Evolutionary conservation across 2,329 filamentous ascomycete genomes (phyloP).

Genomic region (Pseudocercospora fijiensis): DNA sequence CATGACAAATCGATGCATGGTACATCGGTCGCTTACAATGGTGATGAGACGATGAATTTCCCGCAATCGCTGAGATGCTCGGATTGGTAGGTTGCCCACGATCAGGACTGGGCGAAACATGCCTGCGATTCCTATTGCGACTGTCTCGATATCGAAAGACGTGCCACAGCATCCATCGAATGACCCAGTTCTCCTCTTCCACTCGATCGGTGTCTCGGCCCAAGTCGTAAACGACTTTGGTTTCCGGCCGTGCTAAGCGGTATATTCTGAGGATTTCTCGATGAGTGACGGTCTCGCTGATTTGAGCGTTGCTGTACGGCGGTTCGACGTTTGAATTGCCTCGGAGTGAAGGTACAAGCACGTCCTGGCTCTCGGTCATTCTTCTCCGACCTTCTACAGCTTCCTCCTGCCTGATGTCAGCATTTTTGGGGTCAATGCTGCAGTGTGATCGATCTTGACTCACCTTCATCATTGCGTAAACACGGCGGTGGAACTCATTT

Average conservation of each 20-base stretch:
- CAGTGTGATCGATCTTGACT: not conserved
- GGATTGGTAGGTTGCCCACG: slow-evolving; percentile 15
- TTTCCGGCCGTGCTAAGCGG: slow-evolving; percentile 40
- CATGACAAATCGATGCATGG: slow-evolving; percentile 7
- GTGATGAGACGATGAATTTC: slow-evolving; percentile 11
- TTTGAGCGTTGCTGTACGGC: slow-evolving; percentile 50
- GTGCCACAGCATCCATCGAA: slow-evolving; percentile 54
- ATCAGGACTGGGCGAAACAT: slow-evolving; percentile 28
- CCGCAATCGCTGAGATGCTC: slow-evolving; percentile 18
- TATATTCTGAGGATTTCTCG: slow-evolving; percentile 47
- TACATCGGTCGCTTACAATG: slow-evolving; percentile 16
- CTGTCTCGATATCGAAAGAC: slow-evolving; percentile 51
- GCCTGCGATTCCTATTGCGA: slow-evolving; percentile 39
- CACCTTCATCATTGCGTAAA: slow-evolving; percentile 50
- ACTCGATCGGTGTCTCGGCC: slow-evolving; percentile 44
- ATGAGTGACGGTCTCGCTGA: slow-evolving; percentile 51
- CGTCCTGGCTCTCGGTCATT: slow-evolving; percentile 42
- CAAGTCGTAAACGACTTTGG: slow-evolving; percentile 44
- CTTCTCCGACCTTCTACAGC: slow-evolving; percentile 44
- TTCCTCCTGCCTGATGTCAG: slow-evolving; percentile 41
- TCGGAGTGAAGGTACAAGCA: slow-evolving; percentile 42
- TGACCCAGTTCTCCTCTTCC: slow-evolving; percentile 52
- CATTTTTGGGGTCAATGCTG: not conserved
- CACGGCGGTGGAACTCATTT: slow-evolving; percentile 36
- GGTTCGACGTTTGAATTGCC: slow-evolving; percentile 33